Evolutionary conservation across 768 basidiomycete species (phyloP), one percentile per base, ranked within the genome.

Genomic region (Suillus hirtellus): DNA sequence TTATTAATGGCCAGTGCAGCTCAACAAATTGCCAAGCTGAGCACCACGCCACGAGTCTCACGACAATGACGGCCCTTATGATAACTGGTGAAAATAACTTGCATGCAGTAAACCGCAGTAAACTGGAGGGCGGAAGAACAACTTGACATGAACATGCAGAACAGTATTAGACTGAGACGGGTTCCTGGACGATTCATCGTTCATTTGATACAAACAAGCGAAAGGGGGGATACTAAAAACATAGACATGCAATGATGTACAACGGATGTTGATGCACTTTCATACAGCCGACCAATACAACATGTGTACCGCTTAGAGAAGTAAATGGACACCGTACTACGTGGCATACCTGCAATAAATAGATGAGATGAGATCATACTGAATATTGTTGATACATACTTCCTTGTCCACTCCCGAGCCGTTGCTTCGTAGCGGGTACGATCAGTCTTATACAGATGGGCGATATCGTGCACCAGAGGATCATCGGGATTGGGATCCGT

Each of bases 401-500:
- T 99, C 87, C 96, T 90, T 77, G 96, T 96, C 96, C 96, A 99
- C 84, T 99, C 97, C 80, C 95, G 85, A 34, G 97, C 97, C 40
- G 95, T 99, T 65, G 95, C 92, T 80, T 99, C 97, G 75, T 99
- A 99, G 71, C 96, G 89, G 67, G 92, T 81, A 70, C 96, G 88
- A 80, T 99, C 97, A 43, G 96, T 98, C 94, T 99, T 99, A 89
- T 99, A 99, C 69, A 98, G 79, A 78, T 96, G 94, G 62, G 97
- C 97, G 68, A 99, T 98, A 73, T 99, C 97, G 60, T 97, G 97
- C 56, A 99, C 96, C 77, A 99, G 83, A 3, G 97, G 97, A 74
- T 99, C 97, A 78, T 99, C 97, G 61, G 96, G 96, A 80, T 99
- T 99, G 67, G 97, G 97, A 77, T 99, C 97, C 58, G 96, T 99